phyloP scores from a whole-genome alignment of 1,139 yeast genomes.

The Hemisphaericaspora xylofermentans region DNA sequence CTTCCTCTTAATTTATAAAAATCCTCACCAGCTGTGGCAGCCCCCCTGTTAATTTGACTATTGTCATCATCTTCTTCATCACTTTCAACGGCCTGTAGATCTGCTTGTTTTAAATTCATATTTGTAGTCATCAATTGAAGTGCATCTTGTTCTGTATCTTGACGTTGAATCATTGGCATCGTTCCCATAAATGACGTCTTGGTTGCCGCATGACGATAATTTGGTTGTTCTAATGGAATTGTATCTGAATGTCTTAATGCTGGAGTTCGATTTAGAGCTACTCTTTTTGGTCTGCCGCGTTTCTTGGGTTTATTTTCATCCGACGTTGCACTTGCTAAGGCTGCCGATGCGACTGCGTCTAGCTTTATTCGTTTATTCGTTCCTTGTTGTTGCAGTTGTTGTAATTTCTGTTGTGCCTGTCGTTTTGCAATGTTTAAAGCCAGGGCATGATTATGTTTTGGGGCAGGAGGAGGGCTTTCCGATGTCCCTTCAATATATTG shows the following conservation, averaged over 20 bases:
- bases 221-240: slow-evolving; percentile 24
- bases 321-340: slow-evolving; percentile 9
- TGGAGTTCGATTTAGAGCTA: slow-evolving; percentile 26
- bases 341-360: slow-evolving; percentile 2
- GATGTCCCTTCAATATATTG: slow-evolving; percentile 54
- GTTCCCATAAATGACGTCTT: slow-evolving; percentile 15
- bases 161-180: slow-evolving; percentile 32
- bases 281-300: slow-evolving; percentile 50
- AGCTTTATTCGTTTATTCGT: slow-evolving; percentile 2
- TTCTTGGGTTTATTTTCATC: slow-evolving; percentile 42
- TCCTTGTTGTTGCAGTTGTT: slow-evolving; percentile 7
- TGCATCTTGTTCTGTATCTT: slow-evolving; percentile 46
- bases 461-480: slow-evolving; percentile 77
- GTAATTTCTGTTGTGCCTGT: slow-evolving; percentile 18
- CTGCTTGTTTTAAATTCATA: slow-evolving; percentile 39
- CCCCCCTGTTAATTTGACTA: slow-evolving; percentile 13
- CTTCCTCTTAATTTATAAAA: slow-evolving; percentile 9
- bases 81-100: slow-evolving; percentile 36
- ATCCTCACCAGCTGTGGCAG: slow-evolving; percentile 3
- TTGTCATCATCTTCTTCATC: slow-evolving; percentile 29
- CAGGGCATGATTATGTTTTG: slow-evolving; percentile 76
- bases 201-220: slow-evolving; percentile 6
- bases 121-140: slow-evolving; percentile 35
- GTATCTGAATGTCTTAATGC: slow-evolving; percentile 33
- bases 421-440: slow-evolving; percentile 51